Conservation (phyloP, 179 eudicot genomes). For the Drosera spatulata region DNA sequence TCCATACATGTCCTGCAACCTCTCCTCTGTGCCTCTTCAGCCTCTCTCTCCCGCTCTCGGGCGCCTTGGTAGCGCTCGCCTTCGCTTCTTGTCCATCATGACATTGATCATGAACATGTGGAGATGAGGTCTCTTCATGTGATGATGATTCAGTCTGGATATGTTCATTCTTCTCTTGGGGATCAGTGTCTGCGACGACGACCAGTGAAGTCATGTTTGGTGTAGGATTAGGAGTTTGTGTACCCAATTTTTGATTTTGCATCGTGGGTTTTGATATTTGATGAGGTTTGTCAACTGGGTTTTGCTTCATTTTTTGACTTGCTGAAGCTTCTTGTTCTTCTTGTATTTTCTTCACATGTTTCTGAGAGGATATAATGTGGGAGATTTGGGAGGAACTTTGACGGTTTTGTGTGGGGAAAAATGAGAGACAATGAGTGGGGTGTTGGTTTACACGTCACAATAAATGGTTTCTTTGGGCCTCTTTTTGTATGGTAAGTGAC, state of each 20-base stretch:
- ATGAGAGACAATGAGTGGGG: conserved; percentile 20
- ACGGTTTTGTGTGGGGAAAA: conserved; percentile 5
- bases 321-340: too few relatives aligned
- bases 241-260: conserved; percentile 1
- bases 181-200: neutral
- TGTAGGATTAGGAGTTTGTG: too few relatives aligned
- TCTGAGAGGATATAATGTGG: too few relatives aligned
- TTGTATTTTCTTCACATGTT: too few relatives aligned
- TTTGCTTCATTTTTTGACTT: too few relatives aligned
- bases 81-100: neutral
- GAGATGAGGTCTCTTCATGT: neutral
- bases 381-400: too few relatives aligned
- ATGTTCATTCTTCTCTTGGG: neutral
- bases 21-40: conserved; percentile 64
- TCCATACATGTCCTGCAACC: conserved; percentile 70
- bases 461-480: neutral
- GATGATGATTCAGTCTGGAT: neutral
- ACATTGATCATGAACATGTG: neutral
- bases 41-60: conserved; percentile 41
- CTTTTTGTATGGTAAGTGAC: conserved; percentile 28
- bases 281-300: too few relatives aligned
- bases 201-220: too few relatives aligned
- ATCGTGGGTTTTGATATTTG: conserved; percentile 2
- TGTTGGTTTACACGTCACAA: conserved; percentile 26
- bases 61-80: neutral